Conservation (phyloP, 2,329 filamentous ascomycete genomes). For the Blastomyces silverae region DNA sequence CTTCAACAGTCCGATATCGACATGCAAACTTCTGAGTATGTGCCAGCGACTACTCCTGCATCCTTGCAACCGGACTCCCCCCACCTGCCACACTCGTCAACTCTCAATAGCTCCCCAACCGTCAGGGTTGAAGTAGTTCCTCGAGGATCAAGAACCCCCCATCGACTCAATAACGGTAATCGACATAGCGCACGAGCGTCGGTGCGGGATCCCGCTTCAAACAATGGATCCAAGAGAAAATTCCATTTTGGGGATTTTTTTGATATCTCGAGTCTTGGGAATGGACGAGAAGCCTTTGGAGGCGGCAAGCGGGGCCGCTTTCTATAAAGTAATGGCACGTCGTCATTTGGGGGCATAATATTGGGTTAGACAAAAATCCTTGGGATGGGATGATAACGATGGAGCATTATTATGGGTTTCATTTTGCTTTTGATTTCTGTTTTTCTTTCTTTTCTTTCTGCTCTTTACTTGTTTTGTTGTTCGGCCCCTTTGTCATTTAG, state of each 20-base stretch:
- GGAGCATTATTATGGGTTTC: constrained; percentile 8
- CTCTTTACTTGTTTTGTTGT: background rate
- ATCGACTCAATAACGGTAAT: constrained; percentile 35
- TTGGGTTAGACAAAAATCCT: background rate
- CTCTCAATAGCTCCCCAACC: constrained; percentile 26
- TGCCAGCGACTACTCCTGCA: constrained; percentile 20
- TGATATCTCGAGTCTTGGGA: constrained; percentile 43
- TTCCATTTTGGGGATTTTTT: constrained; percentile 45
- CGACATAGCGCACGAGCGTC: constrained; percentile 36
- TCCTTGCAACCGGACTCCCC: constrained; percentile 26
- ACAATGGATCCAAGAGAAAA: constrained; percentile 44
- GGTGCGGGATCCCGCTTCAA: constrained; percentile 35
- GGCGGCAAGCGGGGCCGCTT: constrained; percentile 46
- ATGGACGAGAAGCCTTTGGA: constrained; percentile 39
- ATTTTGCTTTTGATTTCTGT: constrained; percentile 23
- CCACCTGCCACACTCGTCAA: constrained; percentile 25
- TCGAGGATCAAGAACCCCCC: constrained; percentile 36
- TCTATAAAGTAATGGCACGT: constrained; percentile 27
- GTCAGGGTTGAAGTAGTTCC: constrained; percentile 41
- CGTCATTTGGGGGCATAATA: background rate
- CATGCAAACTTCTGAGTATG: constrained; percentile 37
- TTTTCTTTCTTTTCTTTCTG: constrained; percentile 6
- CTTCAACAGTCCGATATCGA: constrained; percentile 37
- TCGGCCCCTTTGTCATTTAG: background rate
- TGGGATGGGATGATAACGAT: constrained; percentile 5